Evolutionary conservation across 768 basidiomycete species (phyloP).

Genomic region (Suillus tomentosus): DNA sequence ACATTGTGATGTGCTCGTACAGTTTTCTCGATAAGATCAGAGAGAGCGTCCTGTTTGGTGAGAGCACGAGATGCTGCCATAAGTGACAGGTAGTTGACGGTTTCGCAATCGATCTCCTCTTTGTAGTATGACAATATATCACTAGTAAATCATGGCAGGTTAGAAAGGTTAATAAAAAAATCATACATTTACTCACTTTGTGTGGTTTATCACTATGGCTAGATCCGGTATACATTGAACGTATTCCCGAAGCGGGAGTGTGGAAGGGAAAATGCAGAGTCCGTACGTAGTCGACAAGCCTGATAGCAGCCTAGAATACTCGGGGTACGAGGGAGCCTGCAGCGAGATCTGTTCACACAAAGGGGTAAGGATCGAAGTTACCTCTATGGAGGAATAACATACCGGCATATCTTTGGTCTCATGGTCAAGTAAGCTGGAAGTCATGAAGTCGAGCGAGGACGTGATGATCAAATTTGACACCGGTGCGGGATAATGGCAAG

Average conservation of each 20-base stretch:
- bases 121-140: slow-evolving; percentile 36
- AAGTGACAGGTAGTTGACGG: slow-evolving; percentile 33
- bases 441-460: slow-evolving; percentile 38
- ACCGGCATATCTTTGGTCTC: slow-evolving; percentile 34
- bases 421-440: slow-evolving; percentile 35
- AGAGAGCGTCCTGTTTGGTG: slow-evolving; percentile 30
- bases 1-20: slow-evolving; percentile 20
- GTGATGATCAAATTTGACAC: slow-evolving; percentile 39
- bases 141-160: slow-evolving; percentile 20
- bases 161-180: too few relatives aligned
- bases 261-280: slow-evolving; percentile 38
- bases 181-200: slow-evolving; percentile 35
- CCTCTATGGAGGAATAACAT: not conserved
- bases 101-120: slow-evolving; percentile 37
- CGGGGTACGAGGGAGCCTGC: slow-evolving; percentile 28
- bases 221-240: slow-evolving; percentile 42
- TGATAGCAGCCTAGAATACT: slow-evolving; percentile 30
- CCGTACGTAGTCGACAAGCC: slow-evolving; percentile 38
- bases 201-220: slow-evolving; percentile 34
- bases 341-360: slow-evolving; percentile 15
- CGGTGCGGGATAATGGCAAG: slow-evolving; percentile 31
- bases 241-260: slow-evolving; percentile 35
- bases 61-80: slow-evolving; percentile 23
- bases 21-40: slow-evolving; percentile 24
- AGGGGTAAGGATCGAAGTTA: not conserved